Conservation (phyloP, 192 early-diverging fungal genomes). For the Rhizophagus prolifer region DNA sequence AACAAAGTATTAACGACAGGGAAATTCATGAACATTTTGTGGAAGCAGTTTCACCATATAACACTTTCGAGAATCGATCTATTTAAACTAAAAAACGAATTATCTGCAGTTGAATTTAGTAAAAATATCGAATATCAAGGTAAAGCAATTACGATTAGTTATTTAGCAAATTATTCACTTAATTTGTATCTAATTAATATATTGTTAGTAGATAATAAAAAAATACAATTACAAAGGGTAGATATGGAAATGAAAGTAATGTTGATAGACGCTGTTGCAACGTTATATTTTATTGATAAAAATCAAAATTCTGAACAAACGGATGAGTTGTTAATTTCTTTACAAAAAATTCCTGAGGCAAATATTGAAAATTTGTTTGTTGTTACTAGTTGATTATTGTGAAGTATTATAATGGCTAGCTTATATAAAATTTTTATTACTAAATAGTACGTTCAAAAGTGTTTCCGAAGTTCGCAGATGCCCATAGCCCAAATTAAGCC, state of each 20-base stretch:
- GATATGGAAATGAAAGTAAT: conserved; percentile 56
- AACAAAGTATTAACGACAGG: conserved; percentile 41
- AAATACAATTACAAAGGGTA: not conserved
- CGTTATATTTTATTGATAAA: conserved; percentile 68
- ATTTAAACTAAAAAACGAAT: conserved; percentile 43
- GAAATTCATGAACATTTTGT: conserved; percentile 53
- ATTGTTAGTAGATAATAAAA: conserved; percentile 3
- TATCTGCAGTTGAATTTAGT: conserved; percentile 18
- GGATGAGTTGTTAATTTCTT: conserved; percentile 38
- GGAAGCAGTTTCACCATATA: conserved; percentile 54
- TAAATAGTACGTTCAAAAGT: not conserved
- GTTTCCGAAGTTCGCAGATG: not conserved
- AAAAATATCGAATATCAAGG: not conserved
- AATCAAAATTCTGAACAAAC: conserved; percentile 39
- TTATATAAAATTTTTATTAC: not conserved
- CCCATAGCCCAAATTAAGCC: not conserved
- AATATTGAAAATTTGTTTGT: conserved; percentile 35
- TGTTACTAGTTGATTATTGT: not conserved
- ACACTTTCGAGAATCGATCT: conserved; percentile 45
- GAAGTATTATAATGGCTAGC: too few relatives aligned
- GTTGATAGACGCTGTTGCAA: conserved; percentile 65
- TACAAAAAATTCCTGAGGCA: conserved; percentile 54
- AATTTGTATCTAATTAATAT: conserved; percentile 23
- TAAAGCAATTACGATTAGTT: not conserved
- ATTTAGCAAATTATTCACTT: not conserved